phyloP scores from a whole-genome alignment of 306 rosid genomes.

The Fragaria ananassa region DNA sequence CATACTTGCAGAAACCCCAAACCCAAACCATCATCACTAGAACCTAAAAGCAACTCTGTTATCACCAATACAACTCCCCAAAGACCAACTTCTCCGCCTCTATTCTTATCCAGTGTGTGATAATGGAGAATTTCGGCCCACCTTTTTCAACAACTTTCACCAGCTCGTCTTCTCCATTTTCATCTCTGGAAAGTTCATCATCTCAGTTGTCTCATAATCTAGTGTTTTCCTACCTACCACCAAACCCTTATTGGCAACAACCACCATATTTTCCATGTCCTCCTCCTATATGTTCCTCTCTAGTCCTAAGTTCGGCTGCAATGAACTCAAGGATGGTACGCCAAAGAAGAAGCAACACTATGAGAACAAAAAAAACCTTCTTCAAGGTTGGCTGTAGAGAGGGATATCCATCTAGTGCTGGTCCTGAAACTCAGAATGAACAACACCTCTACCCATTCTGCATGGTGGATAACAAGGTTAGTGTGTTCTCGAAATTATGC shows the following conservation, averaged over 20 bases:
- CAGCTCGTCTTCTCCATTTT: not conserved
- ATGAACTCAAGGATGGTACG: not conserved
- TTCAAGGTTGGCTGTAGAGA: not conserved
- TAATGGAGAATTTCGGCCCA: conserved; percentile 23
- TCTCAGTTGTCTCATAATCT: not conserved
- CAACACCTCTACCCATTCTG: conserved; percentile 14
- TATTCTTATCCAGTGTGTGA: not conserved
- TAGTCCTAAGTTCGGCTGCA: conserved; percentile 8
- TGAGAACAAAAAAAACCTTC: not conserved
- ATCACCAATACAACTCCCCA: not conserved
- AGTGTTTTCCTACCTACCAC: not conserved
- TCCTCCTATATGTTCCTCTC: not conserved
- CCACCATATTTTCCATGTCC: not conserved
- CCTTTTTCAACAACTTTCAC: not conserved
- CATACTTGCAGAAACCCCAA: not conserved
- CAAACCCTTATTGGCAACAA: not conserved
- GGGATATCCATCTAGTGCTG: not conserved
- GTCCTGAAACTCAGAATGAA: not conserved
- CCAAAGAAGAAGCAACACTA: not conserved
- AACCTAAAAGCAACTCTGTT: not conserved
- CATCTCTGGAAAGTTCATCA: not conserved
- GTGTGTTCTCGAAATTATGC: not conserved
- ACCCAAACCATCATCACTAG: not conserved
- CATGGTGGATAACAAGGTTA: conserved; percentile 54
- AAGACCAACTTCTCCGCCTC: not conserved